Percentiles rank a stretch among this genome's conserved stretches.
These are phyloP conservation scores for Colletotrichum ledebouriae DNA, from an alignment of 2,329 filamentous ascomycete species.

Conservation along the genomic window DNA sequence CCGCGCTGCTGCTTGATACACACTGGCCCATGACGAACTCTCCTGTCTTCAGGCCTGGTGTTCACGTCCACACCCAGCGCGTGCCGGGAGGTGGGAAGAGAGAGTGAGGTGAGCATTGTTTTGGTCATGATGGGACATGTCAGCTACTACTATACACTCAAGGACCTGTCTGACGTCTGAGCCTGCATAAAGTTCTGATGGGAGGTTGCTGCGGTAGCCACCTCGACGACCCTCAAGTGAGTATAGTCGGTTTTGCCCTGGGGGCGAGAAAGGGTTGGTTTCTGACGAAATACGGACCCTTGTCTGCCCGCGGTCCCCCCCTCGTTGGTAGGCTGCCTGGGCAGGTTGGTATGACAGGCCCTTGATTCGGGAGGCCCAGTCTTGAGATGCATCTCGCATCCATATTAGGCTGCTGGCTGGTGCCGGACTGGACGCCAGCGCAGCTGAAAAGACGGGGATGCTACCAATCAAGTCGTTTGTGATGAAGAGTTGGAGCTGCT, in stretches of 20 bases:
- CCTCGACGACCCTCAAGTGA: slow-evolving; percentile 24
- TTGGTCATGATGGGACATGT: slow-evolving; percentile 5
- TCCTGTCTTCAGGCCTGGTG: slow-evolving; percentile 18
- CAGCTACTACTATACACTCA: slow-evolving; percentile 23
- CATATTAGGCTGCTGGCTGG: slow-evolving; percentile 12
- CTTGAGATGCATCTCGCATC: slow-evolving; percentile 12
- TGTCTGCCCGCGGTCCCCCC: neutral
- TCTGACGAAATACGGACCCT: slow-evolving; percentile 27
- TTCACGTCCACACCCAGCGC: slow-evolving; percentile 37
- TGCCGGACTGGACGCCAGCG: slow-evolving; percentile 22
- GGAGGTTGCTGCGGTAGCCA: slow-evolving; percentile 29
- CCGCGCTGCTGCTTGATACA: slow-evolving; percentile 26
- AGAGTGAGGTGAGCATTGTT: slow-evolving; percentile 33
- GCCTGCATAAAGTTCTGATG: slow-evolving; percentile 24
- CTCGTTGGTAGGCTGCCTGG: slow-evolving; percentile 7
- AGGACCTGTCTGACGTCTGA: neutral
- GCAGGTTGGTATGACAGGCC: neutral
- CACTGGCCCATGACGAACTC: slow-evolving; percentile 39
- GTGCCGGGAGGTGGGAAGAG: slow-evolving; percentile 29
- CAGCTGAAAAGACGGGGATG: slow-evolving; percentile 10
- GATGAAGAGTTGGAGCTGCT: slow-evolving; percentile 13
- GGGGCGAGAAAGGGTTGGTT: neutral
- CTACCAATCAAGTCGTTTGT: slow-evolving; percentile 28
- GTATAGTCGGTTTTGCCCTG: slow-evolving; percentile 7
- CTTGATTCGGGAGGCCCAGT: slow-evolving; percentile 7